Conservation (phyloP, 192 early-diverging fungal genomes). For the Chytriomyces sp. region DNA sequence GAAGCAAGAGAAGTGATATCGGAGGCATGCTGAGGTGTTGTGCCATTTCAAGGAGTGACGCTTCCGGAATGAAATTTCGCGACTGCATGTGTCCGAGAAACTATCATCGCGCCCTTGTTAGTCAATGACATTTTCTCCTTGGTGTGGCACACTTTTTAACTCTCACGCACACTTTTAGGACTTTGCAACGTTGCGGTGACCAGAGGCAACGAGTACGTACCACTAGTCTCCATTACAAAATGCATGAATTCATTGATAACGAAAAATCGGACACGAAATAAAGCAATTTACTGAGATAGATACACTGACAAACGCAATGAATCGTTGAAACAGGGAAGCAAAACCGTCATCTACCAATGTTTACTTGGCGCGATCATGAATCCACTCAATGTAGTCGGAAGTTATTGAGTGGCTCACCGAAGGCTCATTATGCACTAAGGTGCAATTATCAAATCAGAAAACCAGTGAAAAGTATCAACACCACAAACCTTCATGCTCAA, state of each 20-base stretch:
- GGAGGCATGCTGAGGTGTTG: no score
- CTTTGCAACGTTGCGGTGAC: background rate
- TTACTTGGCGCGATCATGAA: slow-evolving; percentile 11
- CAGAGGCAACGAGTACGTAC: background rate
- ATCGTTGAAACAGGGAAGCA: no score
- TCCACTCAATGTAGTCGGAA: slow-evolving; percentile 29
- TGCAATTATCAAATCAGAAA: background rate
- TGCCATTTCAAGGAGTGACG: no score
- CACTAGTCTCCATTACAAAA: background rate
- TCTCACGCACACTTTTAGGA: no score
- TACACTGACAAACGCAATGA: no score
- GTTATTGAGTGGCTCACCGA: slow-evolving; percentile 6
- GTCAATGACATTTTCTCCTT: no score
- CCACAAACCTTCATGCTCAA: slow-evolving; percentile 24
- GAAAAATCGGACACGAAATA: background rate
- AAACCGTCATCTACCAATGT: background rate
- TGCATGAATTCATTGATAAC: background rate
- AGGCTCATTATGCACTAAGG: slow-evolving; percentile 33
- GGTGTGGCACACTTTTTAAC: no score
- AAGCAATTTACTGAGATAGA: background rate
- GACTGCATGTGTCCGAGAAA: no score
- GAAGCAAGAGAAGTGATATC: no score
- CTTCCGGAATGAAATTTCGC: no score
- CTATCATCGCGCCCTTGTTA: no score
- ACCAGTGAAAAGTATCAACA: background rate